Percentiles rank a stretch among this genome's conserved stretches.
These are phyloP conservation scores for Iberis pinnata DNA, from an alignment of 345 rosid species.

Conservation along the genomic window DNA sequence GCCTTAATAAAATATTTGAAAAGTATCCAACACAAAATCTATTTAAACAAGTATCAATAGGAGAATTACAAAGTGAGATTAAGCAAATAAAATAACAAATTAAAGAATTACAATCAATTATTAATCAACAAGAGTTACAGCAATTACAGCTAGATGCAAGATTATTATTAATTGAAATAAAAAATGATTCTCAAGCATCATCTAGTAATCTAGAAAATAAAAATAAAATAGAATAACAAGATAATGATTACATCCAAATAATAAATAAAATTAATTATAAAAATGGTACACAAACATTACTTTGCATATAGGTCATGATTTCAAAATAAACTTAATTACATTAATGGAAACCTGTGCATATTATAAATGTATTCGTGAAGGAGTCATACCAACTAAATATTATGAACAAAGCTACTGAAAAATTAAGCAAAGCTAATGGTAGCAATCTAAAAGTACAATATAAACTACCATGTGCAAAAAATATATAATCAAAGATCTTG, in stretches of 20 bases:
- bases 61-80: background rate
- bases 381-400: background rate
- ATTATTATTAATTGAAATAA: too few species aligned
- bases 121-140: too few species aligned
- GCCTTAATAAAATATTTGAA: background rate
- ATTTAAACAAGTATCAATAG: background rate
- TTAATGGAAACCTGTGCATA: background rate
- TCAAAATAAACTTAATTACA: too few species aligned
- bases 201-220: too few species aligned
- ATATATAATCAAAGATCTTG: background rate
- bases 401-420: background rate
- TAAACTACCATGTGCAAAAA: background rate
- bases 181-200: too few species aligned
- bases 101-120: too few species aligned
- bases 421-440: background rate
- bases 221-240: too few species aligned
- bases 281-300: background rate
- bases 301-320: background rate
- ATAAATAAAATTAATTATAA: background rate
- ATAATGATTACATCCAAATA: too few species aligned
- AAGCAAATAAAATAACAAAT: background rate
- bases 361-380: background rate
- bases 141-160: too few species aligned
- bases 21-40: background rate
- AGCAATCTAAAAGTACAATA: background rate